A percentile compares a stretch with the other conserved stretches of the same genome.
These are phyloP conservation scores for Neurospora sp. DNA, from an alignment of 495 filamentous ascomycete genomes.

Conservation along the genomic window DNA sequence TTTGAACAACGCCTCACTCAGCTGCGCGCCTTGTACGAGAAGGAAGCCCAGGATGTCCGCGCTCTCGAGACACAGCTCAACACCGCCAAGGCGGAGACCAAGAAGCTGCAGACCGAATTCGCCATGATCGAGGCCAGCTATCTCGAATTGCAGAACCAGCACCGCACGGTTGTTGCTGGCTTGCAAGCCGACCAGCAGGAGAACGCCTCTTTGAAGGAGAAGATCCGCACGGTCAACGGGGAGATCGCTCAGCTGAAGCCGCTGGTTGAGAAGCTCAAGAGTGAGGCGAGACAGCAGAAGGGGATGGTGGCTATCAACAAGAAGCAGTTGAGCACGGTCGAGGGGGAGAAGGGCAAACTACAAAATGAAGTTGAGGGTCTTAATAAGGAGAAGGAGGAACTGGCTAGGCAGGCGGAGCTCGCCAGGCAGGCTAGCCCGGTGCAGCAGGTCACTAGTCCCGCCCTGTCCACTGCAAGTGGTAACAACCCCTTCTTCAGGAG, in stretches of 20 bases:
- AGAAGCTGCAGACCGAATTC: conserved; percentile 70
- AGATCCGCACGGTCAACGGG: conserved; percentile 68
- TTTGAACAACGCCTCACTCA: conserved; percentile 81
- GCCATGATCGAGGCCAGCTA: conserved; percentile 70
- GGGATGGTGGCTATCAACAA: conserved; percentile 95
- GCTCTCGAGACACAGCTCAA: conserved; percentile 73
- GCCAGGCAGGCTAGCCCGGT: conserved; percentile 23
- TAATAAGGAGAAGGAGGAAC: conserved; percentile 50
- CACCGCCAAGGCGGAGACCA: conserved; percentile 65
- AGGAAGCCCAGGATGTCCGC: conserved; percentile 79
- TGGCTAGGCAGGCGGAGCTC: conserved; percentile 33
- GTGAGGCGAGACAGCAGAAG: conserved; percentile 86
- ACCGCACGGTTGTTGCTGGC: conserved; percentile 60
- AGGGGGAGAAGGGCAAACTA: conserved; percentile 75
- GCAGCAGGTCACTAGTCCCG: conserved; percentile 48
- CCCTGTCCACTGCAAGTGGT: conserved; percentile 62
- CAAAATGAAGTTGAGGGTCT: conserved; percentile 66
- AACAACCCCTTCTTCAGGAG: conserved; percentile 87
- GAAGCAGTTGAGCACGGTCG: conserved; percentile 85
- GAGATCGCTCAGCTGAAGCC: conserved; percentile 77
- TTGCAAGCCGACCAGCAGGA: conserved; percentile 83
- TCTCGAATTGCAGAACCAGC: conserved; percentile 78
- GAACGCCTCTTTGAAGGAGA: conserved; percentile 75
- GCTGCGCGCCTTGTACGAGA: conserved; percentile 78
- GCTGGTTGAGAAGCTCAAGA: conserved; percentile 80